A percentile compares a stretch with the other conserved stretches of the same genome.
Conservation (phyloP, 495 filamentous ascomycete genomes). For the Xylaria palmicola region DNA sequence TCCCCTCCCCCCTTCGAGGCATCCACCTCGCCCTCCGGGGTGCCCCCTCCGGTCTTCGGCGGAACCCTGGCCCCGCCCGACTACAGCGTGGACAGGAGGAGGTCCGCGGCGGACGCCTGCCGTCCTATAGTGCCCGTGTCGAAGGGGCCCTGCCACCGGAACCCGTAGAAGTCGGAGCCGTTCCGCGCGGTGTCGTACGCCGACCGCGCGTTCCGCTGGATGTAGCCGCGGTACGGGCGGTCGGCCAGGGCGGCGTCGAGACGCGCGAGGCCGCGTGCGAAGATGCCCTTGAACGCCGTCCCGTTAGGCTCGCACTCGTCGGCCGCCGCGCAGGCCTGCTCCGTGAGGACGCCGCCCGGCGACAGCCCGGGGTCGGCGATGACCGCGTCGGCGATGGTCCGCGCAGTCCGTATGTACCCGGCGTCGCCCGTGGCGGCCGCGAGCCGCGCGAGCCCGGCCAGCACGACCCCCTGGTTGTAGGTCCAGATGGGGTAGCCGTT, state of each 20-base stretch:
- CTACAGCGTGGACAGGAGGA: slow-evolving; percentile 52
- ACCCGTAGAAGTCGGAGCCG: slow-evolving; percentile 47
- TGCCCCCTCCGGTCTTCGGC: no score
- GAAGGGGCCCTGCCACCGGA: slow-evolving; percentile 58
- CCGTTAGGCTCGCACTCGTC: slow-evolving; percentile 54
- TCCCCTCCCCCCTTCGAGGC: no score
- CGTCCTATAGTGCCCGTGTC: slow-evolving; percentile 46
- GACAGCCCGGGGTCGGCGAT: slow-evolving; percentile 47
- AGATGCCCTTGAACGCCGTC: slow-evolving; percentile 73
- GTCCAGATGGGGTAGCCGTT: slow-evolving; percentile 62
- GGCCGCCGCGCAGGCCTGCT: slow-evolving; percentile 49
- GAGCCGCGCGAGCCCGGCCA: slow-evolving; percentile 65
- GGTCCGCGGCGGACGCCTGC: slow-evolving; percentile 61
- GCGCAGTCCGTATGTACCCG: slow-evolving; percentile 53
- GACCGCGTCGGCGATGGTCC: slow-evolving; percentile 57
- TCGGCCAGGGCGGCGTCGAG: slow-evolving; percentile 49
- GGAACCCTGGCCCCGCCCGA: not conserved
- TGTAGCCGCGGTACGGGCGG: slow-evolving; percentile 48
- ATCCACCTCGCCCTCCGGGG: no score
- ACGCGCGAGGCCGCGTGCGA: slow-evolving; percentile 60
- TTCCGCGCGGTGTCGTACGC: slow-evolving; percentile 56
- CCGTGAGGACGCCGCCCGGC: slow-evolving; percentile 57
- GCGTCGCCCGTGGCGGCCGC: slow-evolving; percentile 35
- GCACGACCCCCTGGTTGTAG: slow-evolving; percentile 75
- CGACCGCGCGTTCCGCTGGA: slow-evolving; percentile 55